Base-by-base conservation (phyloP, 805 yeast genomes). In the Pichia nakasei region DNA sequence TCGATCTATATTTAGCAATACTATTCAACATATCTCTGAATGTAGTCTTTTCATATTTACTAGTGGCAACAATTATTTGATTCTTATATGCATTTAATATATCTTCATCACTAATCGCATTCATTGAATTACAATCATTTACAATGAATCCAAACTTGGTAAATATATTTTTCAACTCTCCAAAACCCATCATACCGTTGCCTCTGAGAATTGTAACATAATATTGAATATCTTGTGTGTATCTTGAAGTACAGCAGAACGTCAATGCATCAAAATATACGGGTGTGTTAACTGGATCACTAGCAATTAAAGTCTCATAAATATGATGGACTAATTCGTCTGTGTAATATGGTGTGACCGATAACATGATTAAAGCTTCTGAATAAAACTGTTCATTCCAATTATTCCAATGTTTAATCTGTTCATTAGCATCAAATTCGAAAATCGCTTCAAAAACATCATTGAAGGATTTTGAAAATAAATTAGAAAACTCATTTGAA, bases 261-360 rank as follows among this genome's bases (percentile, higher is more conserved):
- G 60, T 64, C 29, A 83, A 57, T 0, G 82, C 73, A 56, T 83
- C 88, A 51, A 76, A 72, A 50, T 80, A 81, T 29, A 64, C 58
- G 1, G 83, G 78, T 2, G 56, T 48, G 38, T 69, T 64, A 0
- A 50, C 56, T 0, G 74, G 69, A 55, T 82, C 85, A 39, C 66
- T 45, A 0, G 48, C 41, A 4, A 58, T 52, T 43, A 71, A 67
- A 0, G 58, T 55, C 19, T 71, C 67, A 54, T 73, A 83, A 34
- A 76, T 67, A 18, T 63, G 62, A 13, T 69, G 66, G 12, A 83
- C 63, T 27, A 66, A 58, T 17, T 68, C 65, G 48, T 78, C 82
- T 22, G 66, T 52, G 54, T 76, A 79, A 48, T 68, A 68, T 18
- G 72, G 70, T 13, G 68, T 65, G 0, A 70, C 67, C 2, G 81